Base-by-base conservation (phyloP, 2,329 filamentous ascomycete species). In the Orbilia ellipsospora region DNA sequence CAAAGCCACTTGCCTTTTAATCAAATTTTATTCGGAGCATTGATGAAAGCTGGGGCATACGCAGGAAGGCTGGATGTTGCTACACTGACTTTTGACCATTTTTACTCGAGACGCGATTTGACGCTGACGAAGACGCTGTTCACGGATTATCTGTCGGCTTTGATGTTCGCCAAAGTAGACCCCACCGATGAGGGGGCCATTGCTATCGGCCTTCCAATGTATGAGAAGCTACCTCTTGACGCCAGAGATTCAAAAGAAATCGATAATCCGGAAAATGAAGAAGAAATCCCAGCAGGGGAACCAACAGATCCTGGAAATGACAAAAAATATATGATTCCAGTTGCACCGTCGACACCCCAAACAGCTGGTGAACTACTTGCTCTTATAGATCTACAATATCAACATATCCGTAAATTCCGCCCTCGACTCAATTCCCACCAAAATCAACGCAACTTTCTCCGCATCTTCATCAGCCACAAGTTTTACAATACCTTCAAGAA, bases 401-500 rank as follows among this genome's bases (percentile, higher is more conserved):
- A 68, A 45, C 64, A 68, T 23, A 31, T 68, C 12, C 64, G 64
- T 23, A 60, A 57, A 26, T 68, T 60, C 45, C 64, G 56, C 16
- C 44, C 54, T 10, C 26, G n/a, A 16, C 12, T 68, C 6, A 10
- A 44, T 13, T 48, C 54, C 8, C 10, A 13, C 42, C 15, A 31
- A 44, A 68, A 50, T 20, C 64, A 68, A n/a, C 54, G 64, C n/a
- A n/a, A 52, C 13, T 68, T 68, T 54, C 26, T 68, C 7, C 64
- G 64, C 4, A 44, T 68, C 12, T 28, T 68, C 18, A 55, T 68
- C 10, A 48, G 40, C 31, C 64, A 68, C n/a, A 44, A 55, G 40
- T 68, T 60, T 45, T 52, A 68, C 23, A 36, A 68, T 6, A 68
- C 64, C 6, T 68, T 68, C 55, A 68, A 68, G 48, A 68, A 68